These are phyloP conservation scores for Xylaria scruposa DNA, from an alignment of 495 filamentous ascomycete species.

Conservation along the genomic window DNA sequence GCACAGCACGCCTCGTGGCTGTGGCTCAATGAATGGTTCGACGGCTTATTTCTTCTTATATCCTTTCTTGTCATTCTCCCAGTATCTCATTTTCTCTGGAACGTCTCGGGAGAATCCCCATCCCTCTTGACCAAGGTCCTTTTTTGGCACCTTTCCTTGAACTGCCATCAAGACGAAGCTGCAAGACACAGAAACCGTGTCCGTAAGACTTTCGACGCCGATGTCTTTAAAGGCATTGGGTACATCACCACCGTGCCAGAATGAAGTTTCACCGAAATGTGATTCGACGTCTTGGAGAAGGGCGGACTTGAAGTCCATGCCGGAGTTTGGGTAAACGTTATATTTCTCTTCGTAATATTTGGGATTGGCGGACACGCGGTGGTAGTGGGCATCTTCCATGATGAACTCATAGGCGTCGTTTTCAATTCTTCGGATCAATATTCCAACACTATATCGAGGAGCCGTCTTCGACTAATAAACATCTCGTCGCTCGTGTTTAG, in stretches of 20 bases:
- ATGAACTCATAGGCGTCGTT: background rate
- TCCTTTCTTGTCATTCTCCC: background rate
- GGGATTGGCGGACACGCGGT: background rate
- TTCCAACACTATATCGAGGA: constrained; percentile 13
- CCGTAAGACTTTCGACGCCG: background rate
- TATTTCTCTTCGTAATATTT: background rate
- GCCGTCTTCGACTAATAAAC: constrained; percentile 15
- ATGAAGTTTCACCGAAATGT: background rate
- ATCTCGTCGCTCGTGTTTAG: constrained; percentile 1
- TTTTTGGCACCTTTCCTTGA: background rate
- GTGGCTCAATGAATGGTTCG: background rate
- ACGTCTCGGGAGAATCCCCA: background rate
- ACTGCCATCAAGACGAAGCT: constrained; percentile 3
- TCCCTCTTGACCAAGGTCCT: background rate
- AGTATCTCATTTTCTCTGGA: constrained; percentile 7
- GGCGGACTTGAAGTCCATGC: constrained; percentile 15
- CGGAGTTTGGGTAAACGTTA: background rate
- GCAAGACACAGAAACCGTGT: background rate
- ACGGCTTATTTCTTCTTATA: background rate
- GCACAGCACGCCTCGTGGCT: background rate
- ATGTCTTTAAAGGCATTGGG: constrained; percentile 4
- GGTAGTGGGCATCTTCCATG: constrained; percentile 17
- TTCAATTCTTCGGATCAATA: background rate
- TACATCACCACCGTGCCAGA: constrained; percentile 7
- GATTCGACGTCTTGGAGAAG: background rate